Evolutionary conservation across 768 basidiomycete genomes (phyloP), one percentile per base, ranked within the genome.

Genomic region (Pholiota conissans): DNA sequence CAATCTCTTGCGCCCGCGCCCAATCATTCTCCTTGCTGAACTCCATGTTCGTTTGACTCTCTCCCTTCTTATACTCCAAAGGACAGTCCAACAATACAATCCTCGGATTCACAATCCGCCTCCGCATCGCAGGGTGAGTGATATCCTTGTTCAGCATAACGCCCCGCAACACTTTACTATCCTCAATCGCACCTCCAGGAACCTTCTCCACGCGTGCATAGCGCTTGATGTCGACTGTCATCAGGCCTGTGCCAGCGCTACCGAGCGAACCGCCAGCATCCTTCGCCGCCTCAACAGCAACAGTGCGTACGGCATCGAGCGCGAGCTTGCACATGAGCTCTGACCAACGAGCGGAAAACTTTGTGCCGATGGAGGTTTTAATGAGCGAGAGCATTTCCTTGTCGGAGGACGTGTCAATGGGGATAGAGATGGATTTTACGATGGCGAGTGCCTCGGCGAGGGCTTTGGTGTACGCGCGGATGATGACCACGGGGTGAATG

Each of bases 91-190:
- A 76, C 37, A 98, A 74, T 22, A 98, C 76, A 49, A 99, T 90
- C 11, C 95, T 76, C 3, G 96, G 97, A 62, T 93, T 91, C 59
- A 79, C 83, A 71, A 98, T 98, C 63, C 93, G 79, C 56, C 97
- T 73, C 54, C 96, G 79, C 97, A 98, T 99, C 64, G 91, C 87
- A 9, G 97, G 95, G 73, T 98, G 97, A 0, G 94, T 97, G 65
- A 99, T 91, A 70, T 98, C 97, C 80, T 99, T 98, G 84, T 98
- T 99, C 65, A 98, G 73, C 89, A 99, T 94, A 54, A 99, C 89
- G 46, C 97, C 96, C 52, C 80, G 84, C 55, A 98, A 72, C 3
- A 98, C 96, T 59, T 77, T 75, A 58, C 90, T 92, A 59, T 95
- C 84, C 76, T 99, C 97, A 65, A 99, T 98, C 74, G 96, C 95